Base-by-base conservation (phyloP, 1,284 basidiomycete species). In the Mycosarcoma maydis region DNA sequence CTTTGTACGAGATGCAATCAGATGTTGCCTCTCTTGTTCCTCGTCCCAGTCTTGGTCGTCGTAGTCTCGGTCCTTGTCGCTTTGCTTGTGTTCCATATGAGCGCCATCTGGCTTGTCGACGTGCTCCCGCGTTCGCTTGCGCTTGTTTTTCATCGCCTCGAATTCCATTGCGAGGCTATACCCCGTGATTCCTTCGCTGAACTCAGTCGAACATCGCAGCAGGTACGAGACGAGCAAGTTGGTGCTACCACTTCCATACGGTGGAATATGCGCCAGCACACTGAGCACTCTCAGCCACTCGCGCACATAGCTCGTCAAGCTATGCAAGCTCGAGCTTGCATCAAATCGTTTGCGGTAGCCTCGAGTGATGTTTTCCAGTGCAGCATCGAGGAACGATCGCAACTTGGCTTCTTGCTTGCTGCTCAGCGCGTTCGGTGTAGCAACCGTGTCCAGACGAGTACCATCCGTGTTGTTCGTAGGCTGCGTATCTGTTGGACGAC, bases 121-220 rank as follows among this genome's bases (percentile, higher is more conserved):
- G 9, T 42, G 4, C 33, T 34, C 9, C 37, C 32, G 51, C 20
- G 47, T 51, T 6, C 47, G 56, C 48, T 41, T 62, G 1, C 34
- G 19, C 7, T 53, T 34, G 14, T 53, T 48, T 5, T 42, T 23
- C 5, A 27, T 26, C 10, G 34, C 24, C 26, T 65, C 57, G 6
- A 37, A n/a, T 38, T 65, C 67, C 61, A 65, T 70, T 0, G 48
- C 67, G 14, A 72, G 27, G 29, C 54, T 42, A 19, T 78, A 79
- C 10, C 76, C 77, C 6, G 54, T 43, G 39, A 79, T 66, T 0
- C 74, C 77, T 32, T 79, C 77, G n/a, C 61, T 47, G 8, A 79
- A 34, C 3, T 79, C 77, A 11, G 67, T 67, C 1, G 72, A 75
- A 32, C 67, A 57, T 4, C 77, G 64, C 19, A 79, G 43, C 10